Evolutionary conservation across 1,284 basidiomycete species (phyloP).

Genomic region (Microbotryum intermedium): DNA sequence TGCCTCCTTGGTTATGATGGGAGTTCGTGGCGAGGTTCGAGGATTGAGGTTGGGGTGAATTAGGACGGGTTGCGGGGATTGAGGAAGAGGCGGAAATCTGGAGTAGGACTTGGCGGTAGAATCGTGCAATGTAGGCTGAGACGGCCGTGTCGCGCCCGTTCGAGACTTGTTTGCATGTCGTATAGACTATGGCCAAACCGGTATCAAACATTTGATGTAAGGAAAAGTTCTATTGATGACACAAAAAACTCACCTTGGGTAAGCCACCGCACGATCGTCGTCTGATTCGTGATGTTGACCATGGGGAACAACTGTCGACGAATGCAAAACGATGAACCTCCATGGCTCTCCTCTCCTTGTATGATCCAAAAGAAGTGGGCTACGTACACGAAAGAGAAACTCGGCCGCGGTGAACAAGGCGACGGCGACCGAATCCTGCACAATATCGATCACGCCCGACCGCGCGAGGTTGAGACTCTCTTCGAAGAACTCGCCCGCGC

Average conservation of each 20-base stretch:
- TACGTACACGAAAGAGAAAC: background rate
- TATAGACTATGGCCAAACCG: background rate
- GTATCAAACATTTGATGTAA: background rate
- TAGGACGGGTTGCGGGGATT: background rate
- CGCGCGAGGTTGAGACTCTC: background rate
- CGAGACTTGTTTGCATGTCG: background rate
- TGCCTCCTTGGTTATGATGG: no score
- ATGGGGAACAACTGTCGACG: constrained; percentile 3
- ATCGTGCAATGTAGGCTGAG: constrained; percentile 11
- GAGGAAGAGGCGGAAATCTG: constrained; percentile 2
- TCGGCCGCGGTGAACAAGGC: background rate
- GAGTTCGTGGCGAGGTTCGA: no score
- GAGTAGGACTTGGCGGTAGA: constrained; percentile 10
- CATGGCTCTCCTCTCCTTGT: constrained; percentile 13
- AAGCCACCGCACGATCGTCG: constrained; percentile 6
- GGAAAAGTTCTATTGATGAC: background rate
- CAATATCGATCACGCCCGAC: background rate
- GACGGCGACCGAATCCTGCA: constrained; percentile 11
- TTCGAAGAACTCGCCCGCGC: constrained; percentile 10
- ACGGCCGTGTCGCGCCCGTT: background rate
- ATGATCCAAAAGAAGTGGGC: background rate
- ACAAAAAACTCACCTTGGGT: constrained; percentile 4
- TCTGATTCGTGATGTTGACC: constrained; percentile 1
- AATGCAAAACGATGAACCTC: background rate
- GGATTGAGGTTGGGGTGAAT: background rate